Evolutionary conservation across 306 rosid genomes (phyloP), one percentile per base, ranked within the genome.

Genomic region (Trifolium repens): DNA sequence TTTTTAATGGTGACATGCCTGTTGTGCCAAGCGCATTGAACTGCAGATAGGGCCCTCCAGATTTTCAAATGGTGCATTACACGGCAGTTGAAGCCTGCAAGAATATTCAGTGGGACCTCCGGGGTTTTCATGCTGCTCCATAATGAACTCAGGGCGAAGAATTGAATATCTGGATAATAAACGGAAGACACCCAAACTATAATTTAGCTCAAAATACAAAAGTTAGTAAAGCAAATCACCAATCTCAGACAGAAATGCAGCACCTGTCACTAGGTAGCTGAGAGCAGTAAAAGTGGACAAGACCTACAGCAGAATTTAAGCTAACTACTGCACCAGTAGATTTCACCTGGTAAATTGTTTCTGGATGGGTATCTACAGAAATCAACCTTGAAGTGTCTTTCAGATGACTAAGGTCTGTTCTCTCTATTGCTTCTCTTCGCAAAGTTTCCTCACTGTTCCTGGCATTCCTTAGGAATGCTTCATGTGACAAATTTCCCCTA

Each of bases 191-290:
- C 15, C 57, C 47, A 47, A 44, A 69, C 77, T 61, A 77, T 64
- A 72, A 68, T 55, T 68, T 35, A 44, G 76, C 42, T 32, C 42
- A 60, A 15, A 70, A 77, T 44, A 71, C 39, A 74, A 67, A 52
- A 76, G 13, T 10, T 46, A 79, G 69, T 16, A 78, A 52, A 60
- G 37, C n/a, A 68, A 67, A 73, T 46, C 57, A 35, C 52, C 74
- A 76, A 62, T 77, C 72, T 47, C 46, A 52, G 40, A 69, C 68
- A 63, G 17, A 65, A 80, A 70, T 69, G 66, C 37, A 78, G 77
- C 63, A 94, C 99, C 99, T 94, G 93, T 94, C 99, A 84, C 97
- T 94, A 3, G 99, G 99, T 47, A 94, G 96, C 85, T 94, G 99
- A 74, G 99, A 94, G 91, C 99, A 94, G 89, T 89, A 94, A 83